Base-by-base conservation (phyloP, 2,329 filamentous ascomycete species). In the Aspergillus eucalypticola region DNA sequence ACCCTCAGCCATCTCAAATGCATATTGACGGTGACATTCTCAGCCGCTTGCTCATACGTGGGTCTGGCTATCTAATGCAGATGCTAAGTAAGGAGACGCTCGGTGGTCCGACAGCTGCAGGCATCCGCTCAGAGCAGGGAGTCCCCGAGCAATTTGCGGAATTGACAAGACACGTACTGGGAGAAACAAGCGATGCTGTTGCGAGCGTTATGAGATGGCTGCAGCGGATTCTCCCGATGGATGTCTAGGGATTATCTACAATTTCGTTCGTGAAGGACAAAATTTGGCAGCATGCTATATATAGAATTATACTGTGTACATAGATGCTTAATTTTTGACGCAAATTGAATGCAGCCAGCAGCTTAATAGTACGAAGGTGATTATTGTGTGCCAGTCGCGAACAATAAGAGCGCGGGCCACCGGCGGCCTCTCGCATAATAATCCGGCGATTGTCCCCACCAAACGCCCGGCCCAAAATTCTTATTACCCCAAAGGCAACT, bases 21-120 rank as follows among this genome's bases (percentile, higher is more conserved):
- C 88, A 91, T 58, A 79, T 92, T 3, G 82, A 91, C 62, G 89
- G 89, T 0, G 87, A 91, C 66, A 77, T 90, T 38, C 73, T 92
- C 44, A 76, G 79, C 60, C 79, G 82, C 6, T 84, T 87, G 60
- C 65, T 87, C 10, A 76, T 83, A 17, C 76, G 71, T 17, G 77
- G 78, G 32, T 73, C 68, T 0, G 59, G 62, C 2, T 67, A 70
- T 58, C 66, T 79, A 38, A 65, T 69, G 39, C 42, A 65, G 2
- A 63, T 78, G 63, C 67, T 80, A 32, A 60, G 59, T 17, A 61
- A 62, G 13, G 63, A 69, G 7, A 66, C 69, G 42, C 56, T 62
- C n/a, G 44, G 58, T 19, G 60, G 55, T 35, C 35, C 59, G 13
- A 53, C 62, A 11, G 56, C 46, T 11, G 56, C 61, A 8, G 63